Evolutionary conservation across 2,329 filamentous ascomycete genomes (phyloP).

Genomic region (Cladosporium sp.): DNA sequence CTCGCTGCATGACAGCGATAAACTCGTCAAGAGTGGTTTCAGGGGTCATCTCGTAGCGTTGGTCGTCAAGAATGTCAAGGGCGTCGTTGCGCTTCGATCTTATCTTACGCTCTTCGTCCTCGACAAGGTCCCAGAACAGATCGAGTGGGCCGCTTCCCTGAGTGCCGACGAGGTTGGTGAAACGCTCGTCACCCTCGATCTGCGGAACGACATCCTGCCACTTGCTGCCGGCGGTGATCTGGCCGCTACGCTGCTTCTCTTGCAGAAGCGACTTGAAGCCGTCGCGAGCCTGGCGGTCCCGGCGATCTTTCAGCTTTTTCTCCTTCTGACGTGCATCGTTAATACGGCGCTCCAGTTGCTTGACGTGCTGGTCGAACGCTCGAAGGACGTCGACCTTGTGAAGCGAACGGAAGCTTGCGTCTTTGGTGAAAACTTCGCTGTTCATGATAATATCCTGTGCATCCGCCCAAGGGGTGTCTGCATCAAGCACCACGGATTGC

Average conservation of each 20-base stretch:
- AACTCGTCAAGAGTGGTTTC: conserved; percentile 89
- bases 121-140: conserved; percentile 91
- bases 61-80: conserved; percentile 52
- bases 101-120: conserved; percentile 72
- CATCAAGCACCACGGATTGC: conserved; percentile 74
- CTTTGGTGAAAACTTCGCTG: conserved; percentile 68
- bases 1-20: conserved; percentile 70
- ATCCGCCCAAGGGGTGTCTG: conserved; percentile 91
- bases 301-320: conserved; percentile 71
- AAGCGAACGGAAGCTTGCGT: conserved; percentile 79
- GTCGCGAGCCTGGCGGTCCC: conserved; percentile 82
- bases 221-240: conserved; percentile 83
- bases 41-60: conserved; percentile 81
- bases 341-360: conserved; percentile 79
- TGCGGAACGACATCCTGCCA: conserved; percentile 76
- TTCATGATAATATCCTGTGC: conserved; percentile 76
- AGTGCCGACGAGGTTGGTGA: conserved; percentile 76
- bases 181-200: conserved; percentile 75
- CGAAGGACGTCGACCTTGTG: conserved; percentile 85
- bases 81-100: conserved; percentile 26
- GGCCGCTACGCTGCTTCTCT: conserved; percentile 67
- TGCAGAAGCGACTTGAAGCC: conserved; percentile 67
- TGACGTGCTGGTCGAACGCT: conserved; percentile 93
- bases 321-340: conserved; percentile 86
- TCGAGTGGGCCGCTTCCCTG: conserved; percentile 60